phyloP scores from a whole-genome alignment of 768 basidiomycete species.

The Erythrobasidium yunnanense region DNA sequence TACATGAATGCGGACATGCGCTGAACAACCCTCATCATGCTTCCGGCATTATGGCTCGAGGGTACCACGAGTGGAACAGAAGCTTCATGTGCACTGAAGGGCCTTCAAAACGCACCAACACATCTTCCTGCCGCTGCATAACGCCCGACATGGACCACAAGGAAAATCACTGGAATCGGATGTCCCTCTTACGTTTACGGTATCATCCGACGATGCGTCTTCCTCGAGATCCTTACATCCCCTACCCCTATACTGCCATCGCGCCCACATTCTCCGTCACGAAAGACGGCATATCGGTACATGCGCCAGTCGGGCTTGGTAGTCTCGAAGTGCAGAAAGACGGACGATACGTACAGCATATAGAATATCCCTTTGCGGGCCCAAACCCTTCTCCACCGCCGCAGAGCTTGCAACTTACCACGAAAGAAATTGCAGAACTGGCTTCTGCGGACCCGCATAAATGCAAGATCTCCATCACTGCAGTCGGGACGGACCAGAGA shows the following conservation, averaged over 20 bases:
- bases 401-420: neutral
- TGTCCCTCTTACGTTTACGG: conserved; percentile 17
- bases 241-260: conserved; percentile 13
- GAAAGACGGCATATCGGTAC: conserved; percentile 7
- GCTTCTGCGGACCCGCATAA: neutral
- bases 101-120: conserved; percentile 7
- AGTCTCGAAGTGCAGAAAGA: conserved; percentile 12
- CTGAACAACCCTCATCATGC: conserved; percentile 19
- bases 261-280: conserved; percentile 8
- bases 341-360: conserved; percentile 5
- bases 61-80: conserved; percentile 26
- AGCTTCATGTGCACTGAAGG: conserved; percentile 11
- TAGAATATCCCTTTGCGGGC: conserved; percentile 15
- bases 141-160: conserved; percentile 31
- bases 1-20: conserved; percentile 26
- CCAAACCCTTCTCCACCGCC: neutral
- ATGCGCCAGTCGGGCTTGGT: conserved; percentile 9
- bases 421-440: conserved; percentile 2
- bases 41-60: conserved; percentile 22
- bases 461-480: conserved; percentile 16
- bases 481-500: conserved; percentile 19
- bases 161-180: conserved; percentile 27
- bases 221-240: conserved; percentile 16
- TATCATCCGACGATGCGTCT: conserved; percentile 20
- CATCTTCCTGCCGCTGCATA: conserved; percentile 20